A percentile compares a stretch with the other conserved stretches of the same genome.
phyloP scores from a whole-genome alignment of 176 grass and related monocot species.

The Coix lacrymajobi region DNA sequence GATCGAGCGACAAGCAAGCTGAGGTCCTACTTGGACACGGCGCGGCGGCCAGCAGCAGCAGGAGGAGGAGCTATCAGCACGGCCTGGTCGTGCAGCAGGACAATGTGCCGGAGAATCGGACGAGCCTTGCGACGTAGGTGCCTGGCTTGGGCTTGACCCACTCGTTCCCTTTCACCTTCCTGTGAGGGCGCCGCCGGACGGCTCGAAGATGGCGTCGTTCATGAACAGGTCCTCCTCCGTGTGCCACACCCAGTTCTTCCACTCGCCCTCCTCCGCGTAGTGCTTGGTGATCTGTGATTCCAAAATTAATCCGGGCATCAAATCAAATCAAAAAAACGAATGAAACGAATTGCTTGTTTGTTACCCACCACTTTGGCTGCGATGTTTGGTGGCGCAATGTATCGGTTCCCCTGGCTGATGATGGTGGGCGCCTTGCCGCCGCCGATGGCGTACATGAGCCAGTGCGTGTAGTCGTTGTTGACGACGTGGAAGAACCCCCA shows the following conservation, averaged over 20 bases:
- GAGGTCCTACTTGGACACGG: no score
- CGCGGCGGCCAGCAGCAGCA: no score
- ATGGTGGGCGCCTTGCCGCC: slow-evolving; percentile 57
- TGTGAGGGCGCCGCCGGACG: slow-evolving; percentile 26
- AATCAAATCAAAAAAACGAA: neutral
- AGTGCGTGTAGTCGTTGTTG: slow-evolving; percentile 80
- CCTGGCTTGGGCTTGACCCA: slow-evolving; percentile 74
- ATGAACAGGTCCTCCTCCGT: slow-evolving; percentile 57
- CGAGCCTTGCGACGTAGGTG: slow-evolving; percentile 52
- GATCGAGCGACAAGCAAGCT: no score
- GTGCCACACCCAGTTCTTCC: slow-evolving; percentile 72
- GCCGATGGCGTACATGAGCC: slow-evolving; percentile 74
- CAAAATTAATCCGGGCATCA: no score
- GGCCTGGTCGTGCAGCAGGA: slow-evolving; percentile 12
- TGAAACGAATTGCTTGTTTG: no score
- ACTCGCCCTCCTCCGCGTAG: slow-evolving; percentile 35
- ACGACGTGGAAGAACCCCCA: slow-evolving; percentile 68
- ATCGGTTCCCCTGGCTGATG: slow-evolving; percentile 72
- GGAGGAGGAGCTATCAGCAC: no score
- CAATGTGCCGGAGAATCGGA: slow-evolving; percentile 53
- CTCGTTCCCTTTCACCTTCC: slow-evolving; percentile 15
- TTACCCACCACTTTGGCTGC: slow-evolving; percentile 43
- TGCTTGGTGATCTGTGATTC: slow-evolving; percentile 87
- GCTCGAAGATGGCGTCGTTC: slow-evolving; percentile 49
- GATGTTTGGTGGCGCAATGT: slow-evolving; percentile 46